A percentile compares a stretch with the other conserved stretches of the same genome.
Evolutionary conservation across 371 early-diverging fungal genomes (phyloP).

Genomic region (Saksenaea oblongispora): DNA sequence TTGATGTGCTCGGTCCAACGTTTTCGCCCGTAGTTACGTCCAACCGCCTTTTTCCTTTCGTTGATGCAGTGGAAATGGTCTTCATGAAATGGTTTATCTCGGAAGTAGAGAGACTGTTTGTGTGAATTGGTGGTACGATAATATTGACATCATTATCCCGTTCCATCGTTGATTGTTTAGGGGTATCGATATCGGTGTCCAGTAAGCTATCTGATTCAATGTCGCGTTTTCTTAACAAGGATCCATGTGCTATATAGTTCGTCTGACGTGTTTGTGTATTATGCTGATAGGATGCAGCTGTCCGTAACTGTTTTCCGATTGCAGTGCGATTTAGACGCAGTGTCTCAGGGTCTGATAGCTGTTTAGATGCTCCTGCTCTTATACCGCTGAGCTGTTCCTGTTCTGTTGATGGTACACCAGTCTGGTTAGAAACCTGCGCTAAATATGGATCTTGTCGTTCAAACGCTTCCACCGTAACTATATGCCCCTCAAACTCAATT

Average conservation of each 20-base stretch:
- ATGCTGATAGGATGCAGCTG: neutral
- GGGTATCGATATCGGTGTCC: no score
- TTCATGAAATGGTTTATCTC: neutral
- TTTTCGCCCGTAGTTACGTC: neutral
- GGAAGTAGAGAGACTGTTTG: neutral
- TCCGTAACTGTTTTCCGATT: neutral
- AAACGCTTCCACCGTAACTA: conserved; percentile 53
- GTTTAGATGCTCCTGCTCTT: neutral
- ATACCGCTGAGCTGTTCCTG: neutral
- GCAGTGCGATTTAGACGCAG: neutral
- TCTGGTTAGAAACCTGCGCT: neutral
- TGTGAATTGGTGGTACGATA: neutral
- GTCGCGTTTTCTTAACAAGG: neutral
- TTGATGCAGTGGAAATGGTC: neutral
- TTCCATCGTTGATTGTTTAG: no score
- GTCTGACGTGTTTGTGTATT: neutral
- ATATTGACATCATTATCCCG: neutral
- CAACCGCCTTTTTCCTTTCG: neutral
- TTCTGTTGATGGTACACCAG: neutral
- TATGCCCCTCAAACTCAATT: conserved; percentile 62
- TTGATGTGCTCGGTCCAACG: neutral
- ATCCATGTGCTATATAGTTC: no score
- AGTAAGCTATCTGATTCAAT: neutral
- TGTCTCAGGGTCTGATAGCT: neutral
- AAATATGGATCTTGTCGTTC: conserved; percentile 9